Percentiles rank a stretch among this genome's conserved stretches.
phyloP scores from a whole-genome alignment of 257 asterid species.

The Cordia subcordata region DNA sequence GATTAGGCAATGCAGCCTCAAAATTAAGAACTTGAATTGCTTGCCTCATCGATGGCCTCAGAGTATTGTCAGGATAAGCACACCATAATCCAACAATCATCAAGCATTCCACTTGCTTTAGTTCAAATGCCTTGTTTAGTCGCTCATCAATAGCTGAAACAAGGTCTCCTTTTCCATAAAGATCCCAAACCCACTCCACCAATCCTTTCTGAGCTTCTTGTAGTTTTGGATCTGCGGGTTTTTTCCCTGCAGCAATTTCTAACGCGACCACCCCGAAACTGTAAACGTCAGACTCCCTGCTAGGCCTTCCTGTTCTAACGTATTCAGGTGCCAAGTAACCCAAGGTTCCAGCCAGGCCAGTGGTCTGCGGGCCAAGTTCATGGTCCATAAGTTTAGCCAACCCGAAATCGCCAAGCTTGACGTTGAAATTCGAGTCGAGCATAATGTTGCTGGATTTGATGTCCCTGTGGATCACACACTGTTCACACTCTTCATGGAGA shows the following conservation, averaged over 20 bases:
- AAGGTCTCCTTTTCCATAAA: constrained; percentile 23
- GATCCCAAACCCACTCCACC: constrained; percentile 32
- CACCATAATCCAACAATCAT: constrained; percentile 33
- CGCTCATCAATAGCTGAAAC: constrained; percentile 21
- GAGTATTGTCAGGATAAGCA: constrained; percentile 23
- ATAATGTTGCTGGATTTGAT: constrained; percentile 36
- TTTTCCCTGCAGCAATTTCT: constrained; percentile 29
- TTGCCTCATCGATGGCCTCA: constrained; percentile 37
- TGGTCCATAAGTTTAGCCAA: constrained; percentile 36
- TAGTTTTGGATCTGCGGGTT: constrained; percentile 2
- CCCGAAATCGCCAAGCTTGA: constrained; percentile 38
- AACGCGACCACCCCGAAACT: constrained; percentile 33
- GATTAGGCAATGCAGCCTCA: constrained; percentile 28
- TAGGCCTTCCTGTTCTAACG: constrained; percentile 28
- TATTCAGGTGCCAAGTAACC: constrained; percentile 40
- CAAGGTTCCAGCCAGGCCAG: constrained; percentile 29
- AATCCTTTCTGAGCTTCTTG: constrained; percentile 20
- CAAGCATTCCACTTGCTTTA: constrained; percentile 28
- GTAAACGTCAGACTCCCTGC: constrained; percentile 36
- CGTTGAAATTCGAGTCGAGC: constrained; percentile 33
- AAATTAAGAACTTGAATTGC: constrained; percentile 34
- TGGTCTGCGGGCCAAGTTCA: constrained; percentile 27
- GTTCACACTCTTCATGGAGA: constrained; percentile 43
- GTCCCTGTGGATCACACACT: constrained; percentile 37
- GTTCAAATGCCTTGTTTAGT: constrained; percentile 16